Conservation (phyloP, 2,329 filamentous ascomycete species). For the Podosphaera xanthii region DNA sequence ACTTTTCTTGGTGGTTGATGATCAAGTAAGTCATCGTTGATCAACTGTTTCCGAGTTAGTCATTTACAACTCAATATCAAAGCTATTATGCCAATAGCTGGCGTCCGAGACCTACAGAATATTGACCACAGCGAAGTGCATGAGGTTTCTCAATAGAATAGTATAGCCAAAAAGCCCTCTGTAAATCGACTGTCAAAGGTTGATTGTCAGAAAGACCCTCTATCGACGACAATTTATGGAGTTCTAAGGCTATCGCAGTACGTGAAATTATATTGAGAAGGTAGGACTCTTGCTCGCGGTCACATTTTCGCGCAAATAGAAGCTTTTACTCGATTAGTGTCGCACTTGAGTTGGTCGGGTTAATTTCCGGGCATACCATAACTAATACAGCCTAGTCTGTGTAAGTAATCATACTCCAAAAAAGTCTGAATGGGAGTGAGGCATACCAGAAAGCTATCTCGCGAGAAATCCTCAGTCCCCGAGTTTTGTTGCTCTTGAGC, state of each 20-base stretch:
- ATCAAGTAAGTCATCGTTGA: not conserved
- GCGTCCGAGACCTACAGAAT: not conserved
- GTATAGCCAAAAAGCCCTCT: not conserved
- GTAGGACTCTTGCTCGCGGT: not conserved
- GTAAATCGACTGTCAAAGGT: not conserved
- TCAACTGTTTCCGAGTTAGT: not conserved
- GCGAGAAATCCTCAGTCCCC: not conserved
- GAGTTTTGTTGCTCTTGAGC: not conserved
- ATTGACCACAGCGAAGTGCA: not conserved
- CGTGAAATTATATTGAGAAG: not conserved
- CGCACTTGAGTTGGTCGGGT: too few species aligned
- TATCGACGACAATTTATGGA: not conserved
- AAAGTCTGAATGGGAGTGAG: not conserved
- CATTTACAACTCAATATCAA: not conserved
- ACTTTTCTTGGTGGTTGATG: not conserved
- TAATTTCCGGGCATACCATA: not conserved
- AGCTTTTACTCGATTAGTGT: not conserved
- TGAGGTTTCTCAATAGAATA: not conserved
- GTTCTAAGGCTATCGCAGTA: not conserved
- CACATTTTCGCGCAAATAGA: not conserved
- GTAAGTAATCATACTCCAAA: not conserved
- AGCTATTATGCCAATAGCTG: not conserved
- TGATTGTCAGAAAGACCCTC: not conserved
- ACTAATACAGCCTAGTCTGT: not conserved
- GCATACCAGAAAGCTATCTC: not conserved